Conservation (phyloP, 805 yeast genomes). For the Pichia californica region DNA sequence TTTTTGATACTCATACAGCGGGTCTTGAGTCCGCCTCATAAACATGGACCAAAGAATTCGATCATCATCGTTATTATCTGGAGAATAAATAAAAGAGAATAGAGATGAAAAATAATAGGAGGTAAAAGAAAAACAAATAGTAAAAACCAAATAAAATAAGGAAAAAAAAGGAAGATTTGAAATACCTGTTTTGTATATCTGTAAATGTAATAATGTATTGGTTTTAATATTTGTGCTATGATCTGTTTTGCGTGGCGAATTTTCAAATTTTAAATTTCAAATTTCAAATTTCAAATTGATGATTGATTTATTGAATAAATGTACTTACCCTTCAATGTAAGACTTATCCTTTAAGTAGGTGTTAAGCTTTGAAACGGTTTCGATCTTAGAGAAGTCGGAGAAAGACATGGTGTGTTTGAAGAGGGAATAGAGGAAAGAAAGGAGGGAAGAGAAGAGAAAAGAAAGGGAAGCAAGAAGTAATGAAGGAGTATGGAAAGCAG, state of each 20-base stretch:
- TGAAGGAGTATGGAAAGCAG: too few relatives aligned
- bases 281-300: too few relatives aligned
- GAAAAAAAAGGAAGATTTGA: too few relatives aligned
- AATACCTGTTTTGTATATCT: too few relatives aligned
- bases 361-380: conserved; percentile 70
- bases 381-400: conserved; percentile 76
- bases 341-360: conserved; percentile 86
- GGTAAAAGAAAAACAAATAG: background rate
- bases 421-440: background rate
- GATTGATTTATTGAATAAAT: too few relatives aligned
- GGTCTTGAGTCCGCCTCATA: conserved; percentile 95
- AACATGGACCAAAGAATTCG: conserved; percentile 86
- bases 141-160: too few relatives aligned
- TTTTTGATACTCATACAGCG: conserved; percentile 82
- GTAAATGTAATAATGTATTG: too few relatives aligned
- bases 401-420: conserved; percentile 48
- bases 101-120: background rate
- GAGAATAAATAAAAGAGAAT: background rate
- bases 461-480: background rate
- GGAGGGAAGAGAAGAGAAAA: background rate
- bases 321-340: conserved; percentile 90
- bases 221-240: too few relatives aligned
- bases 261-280: too few relatives aligned
- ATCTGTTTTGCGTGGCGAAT: too few relatives aligned
- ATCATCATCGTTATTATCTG: conserved; percentile 47